Conservation (phyloP, 1,139 yeast genomes). For the Suhomyces terraborum region DNA sequence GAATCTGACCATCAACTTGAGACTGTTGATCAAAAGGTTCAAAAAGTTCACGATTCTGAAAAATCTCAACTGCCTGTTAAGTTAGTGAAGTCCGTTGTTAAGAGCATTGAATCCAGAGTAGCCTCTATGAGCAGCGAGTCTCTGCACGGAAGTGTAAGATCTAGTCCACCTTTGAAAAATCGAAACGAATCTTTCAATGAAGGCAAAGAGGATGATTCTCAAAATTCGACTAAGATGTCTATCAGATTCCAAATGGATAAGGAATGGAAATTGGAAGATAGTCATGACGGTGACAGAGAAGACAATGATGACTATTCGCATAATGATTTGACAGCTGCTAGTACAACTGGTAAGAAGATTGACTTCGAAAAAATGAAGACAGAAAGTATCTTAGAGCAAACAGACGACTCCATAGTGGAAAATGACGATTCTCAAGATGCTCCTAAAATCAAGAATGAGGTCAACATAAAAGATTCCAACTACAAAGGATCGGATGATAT, state of each 20-base stretch:
- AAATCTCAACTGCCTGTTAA: conserved; percentile 9
- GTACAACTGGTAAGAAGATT: conserved; percentile 12
- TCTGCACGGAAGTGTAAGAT: conserved; percentile 1
- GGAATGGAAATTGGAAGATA: conserved; percentile 46
- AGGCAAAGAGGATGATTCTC: conserved; percentile 18
- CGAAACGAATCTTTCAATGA: conserved; percentile 1
- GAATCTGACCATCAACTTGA: conserved; percentile 8
- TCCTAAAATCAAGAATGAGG: background rate
- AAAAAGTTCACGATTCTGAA: conserved; percentile 7
- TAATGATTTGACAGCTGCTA: conserved; percentile 22
- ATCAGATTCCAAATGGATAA: conserved; percentile 40
- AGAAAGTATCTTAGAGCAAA: conserved; percentile 7
- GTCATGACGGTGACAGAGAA: conserved; percentile 47
- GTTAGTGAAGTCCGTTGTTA: conserved; percentile 12
- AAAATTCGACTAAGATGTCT: conserved; percentile 28
- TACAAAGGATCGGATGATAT: background rate
- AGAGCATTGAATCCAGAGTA: conserved; percentile 10
- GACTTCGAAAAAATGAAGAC: conserved; percentile 19
- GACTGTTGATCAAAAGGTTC: conserved; percentile 8
- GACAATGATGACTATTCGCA: conserved; percentile 40
- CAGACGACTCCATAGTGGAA: conserved; percentile 3
- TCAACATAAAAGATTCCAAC: background rate
- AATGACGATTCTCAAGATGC: background rate
- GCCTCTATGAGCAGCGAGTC: conserved; percentile 6
- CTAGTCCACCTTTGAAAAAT: background rate